Percentiles rank a stretch among this genome's conserved stretches.
phyloP scores from a whole-genome alignment of 352 stramenopile species.

The Globisporangium recalcitrans region DNA sequence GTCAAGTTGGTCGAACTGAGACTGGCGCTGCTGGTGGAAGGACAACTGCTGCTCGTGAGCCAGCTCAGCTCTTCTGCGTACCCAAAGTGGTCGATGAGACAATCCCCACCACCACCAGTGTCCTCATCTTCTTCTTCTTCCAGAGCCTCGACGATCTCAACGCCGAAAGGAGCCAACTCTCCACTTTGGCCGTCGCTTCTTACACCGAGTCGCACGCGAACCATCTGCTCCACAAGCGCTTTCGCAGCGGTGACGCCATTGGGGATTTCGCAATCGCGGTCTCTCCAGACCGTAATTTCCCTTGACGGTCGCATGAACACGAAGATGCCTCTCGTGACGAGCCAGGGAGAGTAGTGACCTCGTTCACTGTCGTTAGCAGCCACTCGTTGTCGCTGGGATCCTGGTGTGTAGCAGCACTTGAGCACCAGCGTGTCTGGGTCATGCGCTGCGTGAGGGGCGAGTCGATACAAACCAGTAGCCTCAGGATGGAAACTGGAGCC shows the following conservation, averaged over 20 bases:
- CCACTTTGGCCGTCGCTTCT: not conserved
- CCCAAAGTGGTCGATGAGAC: slow-evolving; percentile 24
- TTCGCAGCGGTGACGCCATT: slow-evolving; percentile 19
- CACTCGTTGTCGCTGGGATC: slow-evolving; percentile 14
- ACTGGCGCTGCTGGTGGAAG: not conserved
- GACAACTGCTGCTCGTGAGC: slow-evolving; percentile 5
- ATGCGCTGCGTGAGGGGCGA: slow-evolving; percentile 42
- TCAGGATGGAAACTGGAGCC: not conserved
- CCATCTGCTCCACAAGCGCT: slow-evolving; percentile 19
- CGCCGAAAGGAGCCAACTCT: not conserved
- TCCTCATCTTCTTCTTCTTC: not conserved
- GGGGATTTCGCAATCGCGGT: slow-evolving; percentile 24
- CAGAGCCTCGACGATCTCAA: slow-evolving; percentile 7
- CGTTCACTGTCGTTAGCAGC: not conserved
- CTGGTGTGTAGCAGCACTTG: slow-evolving; percentile 33
- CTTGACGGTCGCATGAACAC: slow-evolving; percentile 26
- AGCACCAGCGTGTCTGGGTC: slow-evolving; percentile 42
- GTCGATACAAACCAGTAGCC: slow-evolving; percentile 25
- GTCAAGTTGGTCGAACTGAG: not conserved
- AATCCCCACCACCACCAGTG: not conserved
- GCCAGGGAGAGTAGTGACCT: not conserved
- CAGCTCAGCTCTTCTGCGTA: slow-evolving; percentile 39
- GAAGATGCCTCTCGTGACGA: slow-evolving; percentile 44
- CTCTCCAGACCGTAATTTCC: slow-evolving; percentile 39
- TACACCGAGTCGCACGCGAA: slow-evolving; percentile 19